A percentile compares a stretch with the other conserved stretches of the same genome.
Evolutionary conservation across 306 rosid genomes (phyloP).

Genomic region (Morella rubra): DNA sequence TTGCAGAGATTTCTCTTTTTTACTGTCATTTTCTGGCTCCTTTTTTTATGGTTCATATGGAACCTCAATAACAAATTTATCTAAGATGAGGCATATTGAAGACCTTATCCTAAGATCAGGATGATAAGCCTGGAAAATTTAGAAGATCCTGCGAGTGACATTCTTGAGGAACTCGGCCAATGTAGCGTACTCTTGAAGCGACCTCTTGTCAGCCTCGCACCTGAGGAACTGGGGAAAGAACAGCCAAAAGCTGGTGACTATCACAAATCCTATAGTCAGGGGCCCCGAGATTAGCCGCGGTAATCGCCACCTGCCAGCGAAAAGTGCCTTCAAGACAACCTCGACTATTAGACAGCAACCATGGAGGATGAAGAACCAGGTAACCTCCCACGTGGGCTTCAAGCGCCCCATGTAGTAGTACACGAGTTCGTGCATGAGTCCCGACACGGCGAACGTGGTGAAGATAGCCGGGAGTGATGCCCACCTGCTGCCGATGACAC

Average conservation of each 20-base stretch:
- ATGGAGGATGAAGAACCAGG: constrained; percentile 39
- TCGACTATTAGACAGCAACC: constrained; percentile 37
- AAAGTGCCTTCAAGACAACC: constrained; percentile 7
- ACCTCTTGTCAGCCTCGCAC: constrained; percentile 28
- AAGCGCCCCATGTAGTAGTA: constrained; percentile 42
- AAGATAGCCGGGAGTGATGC: constrained; percentile 32
- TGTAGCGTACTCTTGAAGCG: constrained; percentile 40
- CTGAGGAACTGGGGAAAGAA: constrained; percentile 29
- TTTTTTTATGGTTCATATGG: too few species aligned
- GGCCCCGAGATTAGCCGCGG: constrained; percentile 31
- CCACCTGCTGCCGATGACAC: constrained; percentile 19
- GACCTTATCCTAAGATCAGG: too few species aligned
- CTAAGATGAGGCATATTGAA: too few species aligned
- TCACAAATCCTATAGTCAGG: constrained; percentile 24
- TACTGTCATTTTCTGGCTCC: too few species aligned
- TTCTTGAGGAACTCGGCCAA: constrained; percentile 37
- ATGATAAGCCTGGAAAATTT: neutral
- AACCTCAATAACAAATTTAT: too few species aligned
- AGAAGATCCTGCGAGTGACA: neutral
- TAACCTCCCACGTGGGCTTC: constrained; percentile 47
- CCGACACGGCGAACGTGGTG: constrained; percentile 36
- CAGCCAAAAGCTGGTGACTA: constrained; percentile 30
- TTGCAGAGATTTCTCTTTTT: too few species aligned
- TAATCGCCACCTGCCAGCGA: constrained; percentile 7
- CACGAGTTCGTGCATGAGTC: constrained; percentile 46